Evolutionary conservation across 2,329 filamentous ascomycete genomes (phyloP).

Genomic region (Trichocomaceae sp.): DNA sequence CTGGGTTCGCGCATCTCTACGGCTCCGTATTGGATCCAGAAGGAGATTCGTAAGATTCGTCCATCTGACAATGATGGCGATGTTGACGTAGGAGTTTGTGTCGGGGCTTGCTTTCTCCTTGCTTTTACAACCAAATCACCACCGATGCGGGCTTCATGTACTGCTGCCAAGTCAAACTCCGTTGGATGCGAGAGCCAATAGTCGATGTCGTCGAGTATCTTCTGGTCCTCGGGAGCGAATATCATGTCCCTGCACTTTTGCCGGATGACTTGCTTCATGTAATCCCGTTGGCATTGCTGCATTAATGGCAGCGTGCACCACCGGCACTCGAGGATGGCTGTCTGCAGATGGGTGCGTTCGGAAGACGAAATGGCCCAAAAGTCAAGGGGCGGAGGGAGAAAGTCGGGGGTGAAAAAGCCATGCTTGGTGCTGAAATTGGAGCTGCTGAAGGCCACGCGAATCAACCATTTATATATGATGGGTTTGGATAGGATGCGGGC

Average conservation of each 20-base stretch:
- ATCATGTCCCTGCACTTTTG: slow-evolving; percentile 24
- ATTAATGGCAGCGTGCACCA: slow-evolving; percentile 38
- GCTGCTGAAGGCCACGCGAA: slow-evolving; percentile 39
- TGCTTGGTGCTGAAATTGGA: slow-evolving; percentile 24
- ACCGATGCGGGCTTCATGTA: slow-evolving; percentile 20
- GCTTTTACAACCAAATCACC: slow-evolving; percentile 14
- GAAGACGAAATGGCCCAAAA: slow-evolving; percentile 25
- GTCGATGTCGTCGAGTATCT: slow-evolving; percentile 21
- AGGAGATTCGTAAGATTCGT: slow-evolving; percentile 27
- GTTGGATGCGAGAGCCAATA: slow-evolving; percentile 20
- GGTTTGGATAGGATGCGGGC: slow-evolving; percentile 34
- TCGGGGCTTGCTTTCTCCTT: neutral
- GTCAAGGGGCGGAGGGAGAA: slow-evolving; percentile 31
- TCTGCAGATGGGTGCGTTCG: slow-evolving; percentile 31
- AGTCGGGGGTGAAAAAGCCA: slow-evolving; percentile 33
- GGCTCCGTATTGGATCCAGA: slow-evolving; percentile 35
- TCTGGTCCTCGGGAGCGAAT: slow-evolving; percentile 22
- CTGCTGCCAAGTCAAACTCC: slow-evolving; percentile 18
- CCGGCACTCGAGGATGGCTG: slow-evolving; percentile 29
- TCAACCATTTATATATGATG: slow-evolving; percentile 38
- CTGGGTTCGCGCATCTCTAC: slow-evolving; percentile 27
- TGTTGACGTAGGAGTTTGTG: neutral
- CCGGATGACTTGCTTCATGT: slow-evolving; percentile 29
- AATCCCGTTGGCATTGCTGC: slow-evolving; percentile 34
- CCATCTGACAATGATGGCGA: slow-evolving; percentile 15